Percentiles rank a stretch among this genome's conserved stretches.
These are phyloP conservation scores for Nakazawaea ernobii DNA, from an alignment of 805 yeast species.

Conservation along the genomic window DNA sequence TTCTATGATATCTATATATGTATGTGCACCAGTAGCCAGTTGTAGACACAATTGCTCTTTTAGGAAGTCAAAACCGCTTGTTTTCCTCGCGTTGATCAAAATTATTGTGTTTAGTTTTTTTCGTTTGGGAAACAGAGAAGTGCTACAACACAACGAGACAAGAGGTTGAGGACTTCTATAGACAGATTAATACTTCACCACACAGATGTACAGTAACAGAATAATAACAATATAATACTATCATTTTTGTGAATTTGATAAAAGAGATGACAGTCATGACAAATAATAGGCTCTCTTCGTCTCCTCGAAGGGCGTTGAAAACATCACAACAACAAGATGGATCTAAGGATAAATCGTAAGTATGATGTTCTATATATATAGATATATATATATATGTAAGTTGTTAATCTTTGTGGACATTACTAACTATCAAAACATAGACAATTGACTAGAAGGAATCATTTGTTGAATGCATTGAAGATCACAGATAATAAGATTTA, in stretches of 20 bases:
- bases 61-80: neutral
- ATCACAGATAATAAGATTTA: constrained; percentile 35
- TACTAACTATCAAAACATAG: neutral
- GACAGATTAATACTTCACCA: too few relatives aligned
- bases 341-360: neutral
- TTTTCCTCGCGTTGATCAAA: too few relatives aligned
- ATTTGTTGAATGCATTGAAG: constrained; percentile 24
- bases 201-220: too few relatives aligned
- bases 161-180: neutral
- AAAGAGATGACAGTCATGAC: too few relatives aligned
- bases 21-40: neutral
- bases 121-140: too few relatives aligned
- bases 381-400: too few relatives aligned
- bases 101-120: too few relatives aligned
- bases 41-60: neutral
- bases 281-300: too few relatives aligned
- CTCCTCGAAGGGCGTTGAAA: too few relatives aligned
- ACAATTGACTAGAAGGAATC: neutral
- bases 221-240: too few relatives aligned
- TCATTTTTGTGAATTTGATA: too few relatives aligned
- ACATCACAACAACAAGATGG: neutral
- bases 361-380: neutral
- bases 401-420: neutral
- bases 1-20: neutral
- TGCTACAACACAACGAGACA: neutral